Base-by-base conservation (phyloP, 805 yeast genomes). In the Vanderwaltozyma yarrowii region DNA sequence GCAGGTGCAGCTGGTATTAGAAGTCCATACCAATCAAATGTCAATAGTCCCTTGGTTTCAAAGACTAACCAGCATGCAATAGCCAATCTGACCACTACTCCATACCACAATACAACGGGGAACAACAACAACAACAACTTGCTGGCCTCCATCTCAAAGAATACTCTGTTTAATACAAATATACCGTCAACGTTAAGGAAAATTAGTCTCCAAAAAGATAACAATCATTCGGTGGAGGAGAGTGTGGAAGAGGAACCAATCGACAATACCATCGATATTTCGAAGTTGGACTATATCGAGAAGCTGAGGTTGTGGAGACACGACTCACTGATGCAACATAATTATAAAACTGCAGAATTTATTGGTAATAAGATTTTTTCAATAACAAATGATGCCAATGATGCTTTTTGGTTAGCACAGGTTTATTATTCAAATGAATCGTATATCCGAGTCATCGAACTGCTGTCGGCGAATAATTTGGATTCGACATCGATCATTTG, bases 341-440 rank as follows among this genome's bases (percentile, higher is more conserved):
- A 87, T 45, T 84, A 84, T 58, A 70, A 71, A 32, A 85, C 96
- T 0, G 96, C 97, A 0, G 89, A 81, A 50, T 86, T 78, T 55
- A 73, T 92, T 20, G 97, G 95, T 13, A 95, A 92, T 62, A 89
- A 88, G 51, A 84, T 92, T 7, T 69, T 85, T 30, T 74, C 87
- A 1, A 63, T 92, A 43, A 87, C 96, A 0, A 70, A 71, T 42
- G 96, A 88, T 53, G 82, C 95, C 12, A 84, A 80, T 52, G 97
- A 89, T 56, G 96, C 96, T 10, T 89, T 86, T 59, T 88, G 96
- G 96, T 67, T 89, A 23, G 96, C 95, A 0, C 96, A 89, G 62
- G 94, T 83, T 4, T 78, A 81, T 56, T 85, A 76, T 58, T 67
- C 77, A 39, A 76, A 75, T 39, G 89, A 89, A 10, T 75, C 82